Conservation (phyloP, 169 alveolate species). For the Toxoplasma gondii region DNA sequence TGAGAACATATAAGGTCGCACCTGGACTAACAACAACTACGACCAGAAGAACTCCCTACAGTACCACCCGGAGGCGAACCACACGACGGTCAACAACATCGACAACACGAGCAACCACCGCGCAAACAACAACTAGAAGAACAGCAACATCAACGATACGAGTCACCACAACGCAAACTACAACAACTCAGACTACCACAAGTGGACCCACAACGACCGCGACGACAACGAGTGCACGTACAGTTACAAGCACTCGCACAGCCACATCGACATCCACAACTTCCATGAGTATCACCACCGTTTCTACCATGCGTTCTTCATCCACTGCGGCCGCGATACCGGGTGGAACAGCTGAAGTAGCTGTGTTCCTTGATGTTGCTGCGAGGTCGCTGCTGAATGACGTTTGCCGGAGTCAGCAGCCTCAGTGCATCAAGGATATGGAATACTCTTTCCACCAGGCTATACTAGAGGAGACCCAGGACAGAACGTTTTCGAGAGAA, state of each 20-base stretch:
- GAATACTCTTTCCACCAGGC: background rate
- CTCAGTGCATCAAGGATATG: background rate
- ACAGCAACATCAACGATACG: background rate
- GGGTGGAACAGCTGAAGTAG: background rate
- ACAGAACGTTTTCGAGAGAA: background rate
- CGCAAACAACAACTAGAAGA: background rate
- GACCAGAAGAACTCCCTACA: background rate
- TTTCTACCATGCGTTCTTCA: background rate
- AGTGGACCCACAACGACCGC: too few species aligned
- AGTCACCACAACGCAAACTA: background rate
- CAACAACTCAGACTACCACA: background rate
- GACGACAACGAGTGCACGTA: background rate
- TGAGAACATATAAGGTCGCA: background rate
- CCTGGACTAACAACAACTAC: background rate
- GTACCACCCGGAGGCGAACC: background rate
- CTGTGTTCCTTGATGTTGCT: background rate
- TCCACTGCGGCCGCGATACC: conserved; percentile 6
- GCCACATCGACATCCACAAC: background rate
- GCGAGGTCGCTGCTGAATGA: background rate
- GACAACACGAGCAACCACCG: background rate
- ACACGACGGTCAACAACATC: background rate
- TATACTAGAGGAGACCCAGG: background rate
- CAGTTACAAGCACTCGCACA: background rate
- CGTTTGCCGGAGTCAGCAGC: background rate
- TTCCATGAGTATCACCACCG: background rate